These are phyloP conservation scores for Coemansia sp. DNA, from an alignment of 192 early-diverging fungal genomes.

Conservation along the genomic window DNA sequence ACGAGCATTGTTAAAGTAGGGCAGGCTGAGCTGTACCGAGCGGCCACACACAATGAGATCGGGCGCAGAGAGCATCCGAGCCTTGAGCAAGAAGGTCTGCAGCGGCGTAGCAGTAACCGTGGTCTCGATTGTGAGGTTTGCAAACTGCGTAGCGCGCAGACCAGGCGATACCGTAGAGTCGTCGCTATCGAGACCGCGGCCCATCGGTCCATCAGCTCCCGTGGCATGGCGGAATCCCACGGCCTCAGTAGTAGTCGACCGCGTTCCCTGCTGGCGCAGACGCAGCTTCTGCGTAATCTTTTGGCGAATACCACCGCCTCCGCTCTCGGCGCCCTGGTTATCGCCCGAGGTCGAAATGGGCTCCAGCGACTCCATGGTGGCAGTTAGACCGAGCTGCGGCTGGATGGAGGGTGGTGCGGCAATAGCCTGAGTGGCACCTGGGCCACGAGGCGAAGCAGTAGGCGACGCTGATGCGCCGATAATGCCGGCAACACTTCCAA, in stretches of 20 bases:
- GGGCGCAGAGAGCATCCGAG: constrained; percentile 16
- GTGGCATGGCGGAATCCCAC: constrained; percentile 1
- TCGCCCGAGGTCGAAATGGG: neutral
- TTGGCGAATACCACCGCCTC: constrained; percentile 20
- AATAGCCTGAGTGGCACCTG: constrained; percentile 3
- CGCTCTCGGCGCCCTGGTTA: neutral
- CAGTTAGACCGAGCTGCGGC: constrained; percentile 6
- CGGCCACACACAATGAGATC: constrained; percentile 50
- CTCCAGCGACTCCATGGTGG: neutral
- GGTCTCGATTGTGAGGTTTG: constrained; percentile 43
- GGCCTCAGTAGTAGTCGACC: constrained; percentile 1
- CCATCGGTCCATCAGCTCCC: neutral
- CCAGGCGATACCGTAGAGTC: constrained; percentile 15
- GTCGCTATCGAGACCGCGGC: neutral
- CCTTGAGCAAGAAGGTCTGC: constrained; percentile 38
- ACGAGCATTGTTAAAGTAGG: constrained; percentile 31
- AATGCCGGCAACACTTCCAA: neutral
- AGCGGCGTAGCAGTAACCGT: constrained; percentile 43
- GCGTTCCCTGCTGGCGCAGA: constrained; percentile 21
- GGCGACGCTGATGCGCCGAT: constrained; percentile 2
- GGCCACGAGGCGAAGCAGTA: constrained; percentile 1
- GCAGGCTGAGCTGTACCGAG: constrained; percentile 20
- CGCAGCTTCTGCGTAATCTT: constrained; percentile 37
- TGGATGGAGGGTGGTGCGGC: constrained; percentile 15
- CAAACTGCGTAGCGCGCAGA: constrained; percentile 24